phyloP scores from a whole-genome alignment of 345 rosid genomes.

The Erodium maritimum region DNA sequence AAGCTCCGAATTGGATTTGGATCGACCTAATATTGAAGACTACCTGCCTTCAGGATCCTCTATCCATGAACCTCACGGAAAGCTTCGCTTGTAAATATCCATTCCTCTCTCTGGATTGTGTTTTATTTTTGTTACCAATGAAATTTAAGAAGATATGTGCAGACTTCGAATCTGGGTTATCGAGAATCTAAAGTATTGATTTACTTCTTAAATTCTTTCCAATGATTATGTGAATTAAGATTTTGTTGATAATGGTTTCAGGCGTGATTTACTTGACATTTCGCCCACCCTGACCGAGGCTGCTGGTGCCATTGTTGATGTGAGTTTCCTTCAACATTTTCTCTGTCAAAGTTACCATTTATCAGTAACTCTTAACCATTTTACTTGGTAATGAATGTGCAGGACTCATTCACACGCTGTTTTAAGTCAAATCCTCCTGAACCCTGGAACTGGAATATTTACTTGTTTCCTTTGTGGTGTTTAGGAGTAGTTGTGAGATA shows the following conservation, averaged over 20 bases:
- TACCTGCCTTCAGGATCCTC: conserved; percentile 91
- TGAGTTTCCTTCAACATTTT: conserved; percentile 16
- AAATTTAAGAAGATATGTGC: no score
- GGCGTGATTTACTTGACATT: conserved; percentile 87
- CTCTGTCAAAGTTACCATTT: background rate
- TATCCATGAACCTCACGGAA: conserved; percentile 70
- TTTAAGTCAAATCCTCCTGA: conserved; percentile 91
- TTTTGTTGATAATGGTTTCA: conserved; percentile 7
- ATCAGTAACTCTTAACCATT: background rate
- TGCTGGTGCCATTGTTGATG: conserved; percentile 97
- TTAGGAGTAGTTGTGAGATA: conserved; percentile 73
- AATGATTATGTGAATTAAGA: background rate
- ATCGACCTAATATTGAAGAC: conserved; percentile 82
- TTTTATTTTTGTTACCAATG: background rate
- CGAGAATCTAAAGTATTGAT: background rate
- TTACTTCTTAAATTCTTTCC: background rate
- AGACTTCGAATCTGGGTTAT: background rate
- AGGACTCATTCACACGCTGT: conserved; percentile 92
- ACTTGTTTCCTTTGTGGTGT: conserved; percentile 89
- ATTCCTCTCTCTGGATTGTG: conserved; percentile 3
- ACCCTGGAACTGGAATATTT: conserved; percentile 96
- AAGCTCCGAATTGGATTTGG: conserved; percentile 73
- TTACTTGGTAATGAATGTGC: conserved; percentile 7
- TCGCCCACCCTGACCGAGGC: conserved; percentile 89
- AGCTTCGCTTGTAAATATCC: conserved; percentile 59